These are phyloP conservation scores for Pezicula rhizophila DNA, from an alignment of 2,329 filamentous ascomycete genomes.

Conservation along the genomic window DNA sequence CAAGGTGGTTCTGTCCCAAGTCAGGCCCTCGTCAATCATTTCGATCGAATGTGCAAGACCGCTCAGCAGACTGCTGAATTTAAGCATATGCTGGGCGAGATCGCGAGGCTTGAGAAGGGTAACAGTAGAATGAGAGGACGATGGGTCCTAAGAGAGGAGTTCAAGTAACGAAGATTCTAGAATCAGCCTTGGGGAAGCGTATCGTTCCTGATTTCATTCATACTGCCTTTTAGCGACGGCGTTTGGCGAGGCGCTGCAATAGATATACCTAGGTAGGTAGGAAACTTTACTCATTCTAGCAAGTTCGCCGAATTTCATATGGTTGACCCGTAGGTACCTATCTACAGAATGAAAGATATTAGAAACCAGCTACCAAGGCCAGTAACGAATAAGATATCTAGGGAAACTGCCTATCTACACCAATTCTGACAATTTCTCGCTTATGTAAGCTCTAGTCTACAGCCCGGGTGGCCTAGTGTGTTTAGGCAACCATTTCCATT, in stretches of 20 bases:
- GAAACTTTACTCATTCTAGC: too few relatives aligned
- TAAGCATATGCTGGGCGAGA: constrained; percentile 69
- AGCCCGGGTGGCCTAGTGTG: too few relatives aligned
- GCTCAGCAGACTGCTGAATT: constrained; percentile 69
- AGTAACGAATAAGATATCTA: too few relatives aligned
- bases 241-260: constrained; percentile 1
- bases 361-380: too few relatives aligned
- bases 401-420: too few relatives aligned
- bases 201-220: background rate
- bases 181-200: background rate
- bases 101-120: constrained; percentile 60
- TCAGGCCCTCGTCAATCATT: constrained; percentile 84
- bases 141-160: constrained; percentile 28
- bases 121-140: constrained; percentile 23
- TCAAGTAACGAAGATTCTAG: constrained; percentile 16
- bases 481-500: too few relatives aligned
- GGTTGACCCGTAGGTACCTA: too few relatives aligned
- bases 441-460: too few relatives aligned
- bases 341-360: too few relatives aligned
- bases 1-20: constrained; percentile 76
- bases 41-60: constrained; percentile 72
- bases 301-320: too few relatives aligned
- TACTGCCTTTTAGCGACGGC: constrained; percentile 10
- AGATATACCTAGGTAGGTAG: too few relatives aligned
- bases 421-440: too few relatives aligned